Evolutionary conservation across 1,139 yeast species (phyloP), one percentile per base, ranked within the genome.

Genomic region (Taphrina confusa): DNA sequence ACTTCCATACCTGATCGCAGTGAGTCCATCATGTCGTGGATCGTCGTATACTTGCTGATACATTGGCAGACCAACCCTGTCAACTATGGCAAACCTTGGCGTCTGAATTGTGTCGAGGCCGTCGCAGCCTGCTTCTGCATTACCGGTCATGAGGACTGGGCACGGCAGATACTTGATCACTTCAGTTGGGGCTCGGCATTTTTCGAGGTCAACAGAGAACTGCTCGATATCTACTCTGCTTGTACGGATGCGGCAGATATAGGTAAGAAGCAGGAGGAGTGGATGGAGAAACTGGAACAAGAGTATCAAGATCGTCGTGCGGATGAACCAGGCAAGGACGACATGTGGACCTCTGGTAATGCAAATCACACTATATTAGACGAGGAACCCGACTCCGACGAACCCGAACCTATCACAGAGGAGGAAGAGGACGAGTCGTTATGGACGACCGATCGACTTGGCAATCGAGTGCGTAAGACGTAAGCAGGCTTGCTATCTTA

Each of bases 71-170:
- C 97, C 0, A 92, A 92, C 70, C 95, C 96, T 18, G 97, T 94
- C 9, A 92, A 92, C 72, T 94, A 94, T 69, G 99, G 99, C 1
- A 80, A 88, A 67, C 97, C 99, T 0, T 91, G 97, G 98, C 82
- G 84, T 68, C 76, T 92, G 62, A 92, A 94, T 72, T 92, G 99
- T 73, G 98, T 90, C 6, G 99, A 92, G 70, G 98, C 98, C 0
- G 74, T 94, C 44, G 98, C 98, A 0, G 98, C 99, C 0, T 89
- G 97, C 70, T 87, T 92, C 70, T 96, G 96, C 1, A 91, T 92
- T 64, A 92, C 90, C 0, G 98, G 97, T 0, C 92, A 84, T 66
- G 74, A 76, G 52, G 97, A 91, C 66, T 89, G 95, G 95, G 98
- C 98, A 0, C 82, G 79, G 40, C 78, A 81, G 65, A 78, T 91